Conservation (phyloP, 2,329 filamentous ascomycete species). For the Thermochaetoides dissita region DNA sequence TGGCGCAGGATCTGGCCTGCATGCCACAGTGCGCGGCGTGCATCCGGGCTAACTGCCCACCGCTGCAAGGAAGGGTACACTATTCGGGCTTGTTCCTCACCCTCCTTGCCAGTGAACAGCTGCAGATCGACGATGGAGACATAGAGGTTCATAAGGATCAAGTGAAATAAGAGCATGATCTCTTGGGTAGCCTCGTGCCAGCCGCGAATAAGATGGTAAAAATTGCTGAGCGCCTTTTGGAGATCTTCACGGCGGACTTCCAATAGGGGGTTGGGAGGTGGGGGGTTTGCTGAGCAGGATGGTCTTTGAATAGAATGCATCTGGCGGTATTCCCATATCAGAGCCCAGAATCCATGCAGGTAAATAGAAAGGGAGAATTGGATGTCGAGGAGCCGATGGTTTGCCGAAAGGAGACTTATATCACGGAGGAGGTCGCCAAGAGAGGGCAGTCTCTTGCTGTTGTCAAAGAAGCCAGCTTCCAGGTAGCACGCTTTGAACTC, state of each 20-base stretch:
- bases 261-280: slow-evolving; percentile 30
- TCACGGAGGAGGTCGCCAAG: slow-evolving; percentile 44
- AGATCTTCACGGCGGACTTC: slow-evolving; percentile 49
- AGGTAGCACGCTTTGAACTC: slow-evolving; percentile 53
- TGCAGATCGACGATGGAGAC: slow-evolving; percentile 52
- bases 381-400: slow-evolving; percentile 38
- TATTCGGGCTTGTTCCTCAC: slow-evolving; percentile 48
- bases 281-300: slow-evolving; percentile 30
- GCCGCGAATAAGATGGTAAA: slow-evolving; percentile 28
- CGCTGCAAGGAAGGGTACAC: slow-evolving; percentile 44
- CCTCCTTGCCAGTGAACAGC: slow-evolving; percentile 53
- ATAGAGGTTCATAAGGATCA: slow-evolving; percentile 50
- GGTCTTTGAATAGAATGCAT: slow-evolving; percentile 34
- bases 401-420: slow-evolving; percentile 34
- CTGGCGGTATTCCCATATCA: slow-evolving; percentile 53
- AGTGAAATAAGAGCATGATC: slow-evolving; percentile 33
- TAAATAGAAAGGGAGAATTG: slow-evolving; percentile 45
- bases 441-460: slow-evolving; percentile 32
- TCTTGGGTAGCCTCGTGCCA: slow-evolving; percentile 31
- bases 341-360: slow-evolving; percentile 50
- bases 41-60: slow-evolving; percentile 42
- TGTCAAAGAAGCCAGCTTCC: slow-evolving; percentile 22
- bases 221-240: slow-evolving; percentile 38
- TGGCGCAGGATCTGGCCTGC: slow-evolving; percentile 53
- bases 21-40: slow-evolving; percentile 50